Conservation (phyloP, 768 basidiomycete species). For the Mycena polygramma region DNA sequence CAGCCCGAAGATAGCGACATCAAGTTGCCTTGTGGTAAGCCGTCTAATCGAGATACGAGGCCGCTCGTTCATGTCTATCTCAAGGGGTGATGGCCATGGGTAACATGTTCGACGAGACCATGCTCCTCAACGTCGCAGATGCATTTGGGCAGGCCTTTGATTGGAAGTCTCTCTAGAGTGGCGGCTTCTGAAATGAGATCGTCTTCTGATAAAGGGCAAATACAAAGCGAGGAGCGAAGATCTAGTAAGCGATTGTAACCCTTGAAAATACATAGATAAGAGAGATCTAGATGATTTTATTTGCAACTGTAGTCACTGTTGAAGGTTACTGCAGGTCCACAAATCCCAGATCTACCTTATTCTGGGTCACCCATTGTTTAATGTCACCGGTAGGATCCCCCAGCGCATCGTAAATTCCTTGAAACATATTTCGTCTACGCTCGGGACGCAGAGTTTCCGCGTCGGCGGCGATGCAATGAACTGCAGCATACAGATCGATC, state of each 20-base stretch:
- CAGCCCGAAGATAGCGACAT: slow-evolving; percentile 43
- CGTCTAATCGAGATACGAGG: background rate
- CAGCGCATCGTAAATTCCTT: no score
- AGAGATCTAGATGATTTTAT: no score
- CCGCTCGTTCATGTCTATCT: background rate
- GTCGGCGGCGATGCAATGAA: background rate
- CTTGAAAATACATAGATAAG: no score
- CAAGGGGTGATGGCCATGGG: slow-evolving; percentile 51
- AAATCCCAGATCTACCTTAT: background rate
- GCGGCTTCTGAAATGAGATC: no score
- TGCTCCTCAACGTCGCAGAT: slow-evolving; percentile 24
- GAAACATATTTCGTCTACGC: no score
- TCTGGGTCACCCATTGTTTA: background rate
- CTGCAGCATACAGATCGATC: background rate
- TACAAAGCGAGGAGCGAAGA: no score
- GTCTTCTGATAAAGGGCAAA: no score
- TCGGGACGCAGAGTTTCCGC: background rate
- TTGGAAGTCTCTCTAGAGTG: slow-evolving; percentile 28
- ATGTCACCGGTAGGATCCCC: no score
- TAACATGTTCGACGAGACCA: slow-evolving; percentile 46
- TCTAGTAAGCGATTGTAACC: no score
- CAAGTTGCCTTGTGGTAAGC: slow-evolving; percentile 48
- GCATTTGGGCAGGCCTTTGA: slow-evolving; percentile 29
- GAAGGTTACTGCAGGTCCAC: background rate
- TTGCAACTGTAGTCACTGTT: no score